Conservation (phyloP, 2,329 filamentous ascomycete genomes). For the Colletotrichum gloeosporioides region DNA sequence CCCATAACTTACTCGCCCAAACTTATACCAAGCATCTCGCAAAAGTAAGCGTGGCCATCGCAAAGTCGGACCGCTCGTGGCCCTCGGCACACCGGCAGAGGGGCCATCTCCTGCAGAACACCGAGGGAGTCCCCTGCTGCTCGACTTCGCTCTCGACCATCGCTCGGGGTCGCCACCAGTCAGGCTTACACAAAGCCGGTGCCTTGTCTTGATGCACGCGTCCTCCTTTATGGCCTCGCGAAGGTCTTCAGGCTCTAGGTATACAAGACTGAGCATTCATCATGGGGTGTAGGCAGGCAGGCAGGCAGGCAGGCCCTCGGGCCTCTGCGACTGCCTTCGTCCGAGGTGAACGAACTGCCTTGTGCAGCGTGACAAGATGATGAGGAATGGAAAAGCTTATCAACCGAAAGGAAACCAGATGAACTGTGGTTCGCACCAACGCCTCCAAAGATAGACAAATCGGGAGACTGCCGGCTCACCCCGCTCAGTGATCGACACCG, state of each 20-base stretch:
- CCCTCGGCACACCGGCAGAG: background rate
- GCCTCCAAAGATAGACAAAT: background rate
- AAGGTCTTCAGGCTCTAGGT: background rate
- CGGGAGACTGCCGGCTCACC: background rate
- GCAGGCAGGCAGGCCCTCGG: background rate
- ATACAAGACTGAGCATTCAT: background rate
- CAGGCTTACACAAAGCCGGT: background rate
- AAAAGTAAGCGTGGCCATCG: background rate
- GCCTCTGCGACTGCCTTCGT: background rate
- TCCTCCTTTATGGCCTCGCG: background rate
- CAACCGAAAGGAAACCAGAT: background rate
- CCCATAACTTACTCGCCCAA: background rate
- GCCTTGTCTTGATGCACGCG: background rate
- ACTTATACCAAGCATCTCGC: background rate
- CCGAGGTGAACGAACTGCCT: background rate
- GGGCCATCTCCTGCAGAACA: background rate
- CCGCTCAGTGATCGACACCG: slow-evolving; percentile 5
- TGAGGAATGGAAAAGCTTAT: background rate
- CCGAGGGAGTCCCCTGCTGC: background rate
- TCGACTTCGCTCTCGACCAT: background rate
- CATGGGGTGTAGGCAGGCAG: background rate
- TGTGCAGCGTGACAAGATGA: background rate
- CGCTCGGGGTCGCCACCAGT: background rate
- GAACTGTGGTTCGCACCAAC: background rate
- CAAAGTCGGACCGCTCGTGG: background rate